phyloP scores from a whole-genome alignment of 768 basidiomycete genomes.

The Fomitopsis pulvina region DNA sequence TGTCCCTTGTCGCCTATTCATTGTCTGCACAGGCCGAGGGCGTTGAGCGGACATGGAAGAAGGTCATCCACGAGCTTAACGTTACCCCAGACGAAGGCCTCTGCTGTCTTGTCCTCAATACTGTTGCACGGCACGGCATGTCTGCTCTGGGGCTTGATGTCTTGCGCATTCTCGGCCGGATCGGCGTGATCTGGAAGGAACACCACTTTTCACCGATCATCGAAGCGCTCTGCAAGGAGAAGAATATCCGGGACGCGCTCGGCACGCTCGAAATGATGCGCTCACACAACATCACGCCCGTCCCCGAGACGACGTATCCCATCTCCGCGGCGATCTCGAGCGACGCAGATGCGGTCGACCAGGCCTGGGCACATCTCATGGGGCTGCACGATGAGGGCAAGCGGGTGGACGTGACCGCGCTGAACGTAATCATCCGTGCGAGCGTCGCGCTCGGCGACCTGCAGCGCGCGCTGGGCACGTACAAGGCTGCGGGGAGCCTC shows the following conservation, averaged over 20 bases:
- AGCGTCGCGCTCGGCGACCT: conserved; percentile 56
- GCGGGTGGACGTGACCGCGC: conserved; percentile 46
- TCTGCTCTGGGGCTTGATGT: conserved; percentile 64
- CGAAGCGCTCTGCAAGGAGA: conserved; percentile 59
- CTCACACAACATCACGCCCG: conserved; percentile 41
- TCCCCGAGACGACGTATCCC: conserved; percentile 43
- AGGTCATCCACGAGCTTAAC: conserved; percentile 42
- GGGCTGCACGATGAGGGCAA: conserved; percentile 48
- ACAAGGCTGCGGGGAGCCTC: conserved; percentile 55
- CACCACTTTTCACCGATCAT: conserved; percentile 74
- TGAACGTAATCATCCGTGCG: conserved; percentile 65
- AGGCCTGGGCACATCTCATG: conserved; percentile 57
- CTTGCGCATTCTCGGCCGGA: conserved; percentile 45
- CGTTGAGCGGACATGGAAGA: conserved; percentile 54
- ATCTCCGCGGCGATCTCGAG: conserved; percentile 43
- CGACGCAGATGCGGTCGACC: conserved; percentile 51
- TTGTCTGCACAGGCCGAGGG: conserved; percentile 51
- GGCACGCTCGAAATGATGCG: conserved; percentile 55
- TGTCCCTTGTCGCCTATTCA: neutral
- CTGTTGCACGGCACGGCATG: conserved; percentile 67
- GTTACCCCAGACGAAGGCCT: conserved; percentile 70
- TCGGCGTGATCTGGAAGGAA: conserved; percentile 49
- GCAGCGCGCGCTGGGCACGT: conserved; percentile 72
- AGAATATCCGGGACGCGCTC: conserved; percentile 58
- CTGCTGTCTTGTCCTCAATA: conserved; percentile 60